Evolutionary conservation across 441 rosid genomes (phyloP).

Genomic region (Populus tomentosa): DNA sequence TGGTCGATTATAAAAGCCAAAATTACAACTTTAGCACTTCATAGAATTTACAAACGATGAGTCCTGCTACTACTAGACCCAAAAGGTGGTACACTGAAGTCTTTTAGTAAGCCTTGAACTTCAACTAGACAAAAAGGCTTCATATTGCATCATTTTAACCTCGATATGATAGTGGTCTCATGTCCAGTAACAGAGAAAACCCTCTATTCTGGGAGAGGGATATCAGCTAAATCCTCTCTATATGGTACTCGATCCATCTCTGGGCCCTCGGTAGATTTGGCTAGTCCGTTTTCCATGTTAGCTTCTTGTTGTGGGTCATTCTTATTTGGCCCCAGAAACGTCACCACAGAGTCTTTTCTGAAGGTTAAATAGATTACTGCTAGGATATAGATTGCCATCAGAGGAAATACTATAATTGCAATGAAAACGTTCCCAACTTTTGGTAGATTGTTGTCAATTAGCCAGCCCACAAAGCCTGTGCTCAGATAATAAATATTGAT

Average conservation of each 20-base stretch:
- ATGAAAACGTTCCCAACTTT: constrained; percentile 38
- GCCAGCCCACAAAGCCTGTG: constrained; percentile 56
- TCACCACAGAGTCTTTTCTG: constrained; percentile 41
- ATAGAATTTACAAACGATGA: neutral
- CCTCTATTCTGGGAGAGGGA: constrained; percentile 29
- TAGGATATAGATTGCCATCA: constrained; percentile 45
- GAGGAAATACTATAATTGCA: constrained; percentile 54
- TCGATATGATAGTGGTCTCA: neutral
- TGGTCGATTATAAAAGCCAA: neutral
- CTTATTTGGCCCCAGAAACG: constrained; percentile 38
- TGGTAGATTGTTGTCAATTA: constrained; percentile 40
- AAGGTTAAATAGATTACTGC: constrained; percentile 45
- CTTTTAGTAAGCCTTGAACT: no score
- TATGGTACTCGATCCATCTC: constrained; percentile 23
- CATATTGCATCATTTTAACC: neutral
- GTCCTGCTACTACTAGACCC: neutral
- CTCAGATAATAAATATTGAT: constrained; percentile 57
- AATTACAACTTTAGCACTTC: neutral
- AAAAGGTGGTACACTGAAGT: no score
- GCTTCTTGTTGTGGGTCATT: neutral
- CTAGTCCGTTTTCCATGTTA: constrained; percentile 25
- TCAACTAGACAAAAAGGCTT: no score
- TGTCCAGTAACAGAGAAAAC: neutral
- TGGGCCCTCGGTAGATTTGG: neutral
- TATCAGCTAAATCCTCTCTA: constrained; percentile 49